Evolutionary conservation across 1,139 yeast genomes (phyloP), one percentile per base, ranked within the genome.

Genomic region (Candida albicans): DNA sequence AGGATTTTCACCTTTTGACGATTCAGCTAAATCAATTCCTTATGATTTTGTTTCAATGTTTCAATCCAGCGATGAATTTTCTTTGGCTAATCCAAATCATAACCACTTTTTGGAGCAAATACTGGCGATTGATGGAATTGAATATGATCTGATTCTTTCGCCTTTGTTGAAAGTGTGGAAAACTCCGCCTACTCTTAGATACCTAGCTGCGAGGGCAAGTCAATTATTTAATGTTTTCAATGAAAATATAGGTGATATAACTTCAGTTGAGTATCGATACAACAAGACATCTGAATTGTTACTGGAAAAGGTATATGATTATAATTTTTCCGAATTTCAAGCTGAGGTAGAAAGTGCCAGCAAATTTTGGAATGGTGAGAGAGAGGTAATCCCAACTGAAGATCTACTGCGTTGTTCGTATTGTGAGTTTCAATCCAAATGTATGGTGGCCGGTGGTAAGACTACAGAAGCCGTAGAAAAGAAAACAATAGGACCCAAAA

Each of bases 231-330:
- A 55, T 4, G 43, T 70, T 4, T 51, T 79, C 10, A 53, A 65
- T 4, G 59, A 64, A 4, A 57, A 73, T 13, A 41, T 70, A 4
- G 65, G 77, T 1, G 58, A 70, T 18, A 49, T 58, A 2, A 58
- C 80, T 10, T 53, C 70, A 13, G 69, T 84, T 2, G 87, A 83
- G 48, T 84, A 84, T 57, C 80, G 75, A 53, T 65, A 68, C 47
- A 59, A 62, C 5, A 51, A 45, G 28, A 58, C 67, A 0, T 66
- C 65, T 5, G 52, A 53, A 11, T 61, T 67, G 25, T 77, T 81
- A 49, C 63, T 68, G 15, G 68, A 66, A 13, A 54, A 67, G 1
- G 45, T 55, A 8, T 77, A 76, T 46, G 41, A 57, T 2, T 79
- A 68, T 52, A 64, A 71, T 41, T 53, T 56, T 11, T 43, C 50